Percentiles rank a stretch among this genome's conserved stretches.
phyloP scores from a whole-genome alignment of 805 yeast genomes.

The Starmerella sirachaensis region DNA sequence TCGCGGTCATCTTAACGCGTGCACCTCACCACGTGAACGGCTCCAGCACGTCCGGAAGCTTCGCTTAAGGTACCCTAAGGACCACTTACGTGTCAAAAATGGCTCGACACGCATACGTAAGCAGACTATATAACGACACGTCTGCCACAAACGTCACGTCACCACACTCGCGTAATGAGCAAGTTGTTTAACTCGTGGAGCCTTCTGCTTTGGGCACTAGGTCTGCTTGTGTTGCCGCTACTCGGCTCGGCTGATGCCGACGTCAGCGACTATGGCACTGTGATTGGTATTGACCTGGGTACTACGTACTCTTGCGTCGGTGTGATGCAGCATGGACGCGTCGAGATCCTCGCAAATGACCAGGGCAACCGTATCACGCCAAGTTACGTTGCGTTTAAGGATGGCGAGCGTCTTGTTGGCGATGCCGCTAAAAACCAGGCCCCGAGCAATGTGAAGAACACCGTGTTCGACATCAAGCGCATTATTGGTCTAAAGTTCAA shows the following conservation, averaged over 20 bases:
- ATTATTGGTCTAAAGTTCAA: conserved; percentile 72
- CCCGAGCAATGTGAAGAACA: conserved; percentile 74
- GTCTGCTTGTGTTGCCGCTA: conserved; percentile 29
- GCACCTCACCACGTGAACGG: too few species aligned
- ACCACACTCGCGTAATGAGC: conserved; percentile 12
- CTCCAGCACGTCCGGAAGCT: too few species aligned
- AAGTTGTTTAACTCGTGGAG: conserved; percentile 25
- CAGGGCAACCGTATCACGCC: conserved; percentile 98
- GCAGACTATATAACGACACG: conserved; percentile 4
- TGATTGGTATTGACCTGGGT: conserved; percentile 93
- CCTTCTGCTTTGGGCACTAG: conserved; percentile 28
- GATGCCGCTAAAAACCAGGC: conserved; percentile 97
- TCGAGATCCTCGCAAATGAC: conserved; percentile 87
- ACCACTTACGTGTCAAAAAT: conserved; percentile 13
- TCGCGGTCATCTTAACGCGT: too few species aligned
- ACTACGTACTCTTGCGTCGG: conserved; percentile 97
- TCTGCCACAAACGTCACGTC: background rate
- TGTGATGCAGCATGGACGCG: conserved; percentile 69
- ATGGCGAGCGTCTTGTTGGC: conserved; percentile 84
- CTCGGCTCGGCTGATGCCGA: conserved; percentile 24
- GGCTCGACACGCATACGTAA: conserved; percentile 11
- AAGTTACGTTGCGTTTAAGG: conserved; percentile 85
- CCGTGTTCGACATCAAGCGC: conserved; percentile 84
- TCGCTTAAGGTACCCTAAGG: too few species aligned
- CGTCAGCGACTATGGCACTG: conserved; percentile 36